Evolutionary conservation across 1,284 basidiomycete species (phyloP).

Genomic region (Ganoderma lucidum): DNA sequence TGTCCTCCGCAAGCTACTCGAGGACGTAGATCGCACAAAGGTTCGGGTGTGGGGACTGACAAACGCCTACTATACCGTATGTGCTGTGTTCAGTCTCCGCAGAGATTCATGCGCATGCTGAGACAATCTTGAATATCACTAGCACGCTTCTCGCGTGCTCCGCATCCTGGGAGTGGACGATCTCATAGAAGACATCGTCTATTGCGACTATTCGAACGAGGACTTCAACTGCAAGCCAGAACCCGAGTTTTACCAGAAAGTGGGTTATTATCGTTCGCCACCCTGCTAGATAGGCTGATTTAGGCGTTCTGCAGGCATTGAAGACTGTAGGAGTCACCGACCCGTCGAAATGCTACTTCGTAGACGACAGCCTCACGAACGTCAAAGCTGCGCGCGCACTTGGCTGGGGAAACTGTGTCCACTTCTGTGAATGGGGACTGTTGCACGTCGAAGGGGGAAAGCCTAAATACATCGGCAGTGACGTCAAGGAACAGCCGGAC

Average conservation of each 20-base stretch:
- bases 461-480: constrained; percentile 57
- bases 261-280: constrained; percentile 37
- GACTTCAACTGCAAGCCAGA: constrained; percentile 89
- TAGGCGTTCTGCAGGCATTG: constrained; percentile 61
- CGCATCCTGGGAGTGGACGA: constrained; percentile 78
- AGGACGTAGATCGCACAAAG: constrained; percentile 83
- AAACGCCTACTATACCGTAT: constrained; percentile 80
- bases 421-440: constrained; percentile 76
- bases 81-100: constrained; percentile 33
- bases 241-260: constrained; percentile 69
- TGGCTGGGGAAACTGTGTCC: constrained; percentile 76
- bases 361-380: constrained; percentile 79
- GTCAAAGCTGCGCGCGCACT: constrained; percentile 68
- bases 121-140: neutral
- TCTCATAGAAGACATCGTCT: constrained; percentile 82
- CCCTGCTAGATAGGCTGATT: neutral
- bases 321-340: constrained; percentile 63
- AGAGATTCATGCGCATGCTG: neutral
- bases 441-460: constrained; percentile 68
- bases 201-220: constrained; percentile 78
- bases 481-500: constrained; percentile 43
- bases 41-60: constrained; percentile 85
- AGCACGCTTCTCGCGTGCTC: constrained; percentile 87
- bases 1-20: constrained; percentile 68
- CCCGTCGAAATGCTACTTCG: constrained; percentile 74